Evolutionary conservation across 768 basidiomycete species (phyloP).

Genomic region (Termitomyces sp.): DNA sequence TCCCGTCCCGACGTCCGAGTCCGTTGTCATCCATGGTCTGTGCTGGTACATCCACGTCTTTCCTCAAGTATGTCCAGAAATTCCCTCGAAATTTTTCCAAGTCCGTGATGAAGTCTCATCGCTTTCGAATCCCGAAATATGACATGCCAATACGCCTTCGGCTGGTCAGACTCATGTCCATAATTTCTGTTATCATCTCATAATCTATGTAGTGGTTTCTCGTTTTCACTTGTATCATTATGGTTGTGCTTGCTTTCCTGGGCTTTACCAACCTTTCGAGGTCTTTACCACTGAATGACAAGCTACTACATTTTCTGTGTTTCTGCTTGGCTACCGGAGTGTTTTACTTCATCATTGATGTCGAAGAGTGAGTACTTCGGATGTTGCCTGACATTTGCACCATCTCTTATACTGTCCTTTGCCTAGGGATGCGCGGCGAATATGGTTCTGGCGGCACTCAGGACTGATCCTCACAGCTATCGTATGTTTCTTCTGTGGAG

Average conservation of each 20-base stretch:
- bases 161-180: conserved; percentile 40
- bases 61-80: conserved; percentile 24
- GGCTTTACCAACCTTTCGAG: conserved; percentile 71
- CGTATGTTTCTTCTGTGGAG: conserved; percentile 75
- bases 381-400: background rate
- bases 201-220: conserved; percentile 65
- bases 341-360: conserved; percentile 85
- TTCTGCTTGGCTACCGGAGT: conserved; percentile 70
- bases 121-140: conserved; percentile 55
- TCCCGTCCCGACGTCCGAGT: background rate
- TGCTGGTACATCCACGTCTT: conserved; percentile 10
- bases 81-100: conserved; percentile 40
- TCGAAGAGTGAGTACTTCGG: conserved; percentile 64
- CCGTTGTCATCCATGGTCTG: background rate
- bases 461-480: conserved; percentile 62
- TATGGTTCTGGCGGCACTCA: conserved; percentile 85
- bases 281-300: conserved; percentile 69
- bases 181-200: conserved; percentile 2
- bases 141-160: conserved; percentile 68
- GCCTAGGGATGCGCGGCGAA: conserved; percentile 62
- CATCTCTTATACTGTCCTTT: background rate
- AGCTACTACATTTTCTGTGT: conserved; percentile 74
- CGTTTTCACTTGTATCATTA: conserved; percentile 60
- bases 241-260: conserved; percentile 65
- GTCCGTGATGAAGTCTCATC: conserved; percentile 68